A percentile compares a stretch with the other conserved stretches of the same genome.
Conservation (phyloP, 2,329 filamentous ascomycete genomes). For the Arthrobotrys conoides region DNA sequence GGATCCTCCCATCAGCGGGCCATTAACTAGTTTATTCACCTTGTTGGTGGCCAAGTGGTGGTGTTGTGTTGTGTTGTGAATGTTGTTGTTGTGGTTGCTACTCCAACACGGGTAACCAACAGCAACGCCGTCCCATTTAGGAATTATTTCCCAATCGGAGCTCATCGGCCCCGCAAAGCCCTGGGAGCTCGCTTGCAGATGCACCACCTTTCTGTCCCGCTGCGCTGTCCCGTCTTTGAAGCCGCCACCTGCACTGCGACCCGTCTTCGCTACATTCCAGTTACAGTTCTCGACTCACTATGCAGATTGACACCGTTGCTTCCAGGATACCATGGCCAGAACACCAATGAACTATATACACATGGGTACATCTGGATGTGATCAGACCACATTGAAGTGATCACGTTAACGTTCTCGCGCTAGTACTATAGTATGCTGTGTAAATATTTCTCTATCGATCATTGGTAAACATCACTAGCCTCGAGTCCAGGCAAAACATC, state of each 20-base stretch:
- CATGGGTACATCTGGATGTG: background rate
- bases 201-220: conserved; percentile 14
- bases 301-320: conserved; percentile 2
- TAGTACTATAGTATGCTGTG: background rate
- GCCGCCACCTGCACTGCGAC: background rate
- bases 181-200: conserved; percentile 21
- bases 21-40: background rate
- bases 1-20: conserved; percentile 26
- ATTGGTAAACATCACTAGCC: too few relatives aligned
- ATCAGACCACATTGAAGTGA: background rate
- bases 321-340: conserved; percentile 9
- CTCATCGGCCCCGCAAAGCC: conserved; percentile 29
- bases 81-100: conserved; percentile 29
- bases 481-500: too few relatives aligned
- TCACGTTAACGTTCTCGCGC: background rate
- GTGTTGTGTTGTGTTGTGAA: conserved; percentile 5
- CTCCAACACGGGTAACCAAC: conserved; percentile 22
- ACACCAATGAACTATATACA: background rate
- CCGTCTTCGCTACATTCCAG: conserved; percentile 1
- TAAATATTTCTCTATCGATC: too few relatives aligned
- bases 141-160: conserved; percentile 19
- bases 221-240: conserved; percentile 21
- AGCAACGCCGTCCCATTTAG: conserved; percentile 4
- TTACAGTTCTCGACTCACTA: background rate
- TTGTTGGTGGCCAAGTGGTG: background rate